phyloP scores from a whole-genome alignment of 2,329 filamentous ascomycete species.

The Phialophora macrospora region DNA sequence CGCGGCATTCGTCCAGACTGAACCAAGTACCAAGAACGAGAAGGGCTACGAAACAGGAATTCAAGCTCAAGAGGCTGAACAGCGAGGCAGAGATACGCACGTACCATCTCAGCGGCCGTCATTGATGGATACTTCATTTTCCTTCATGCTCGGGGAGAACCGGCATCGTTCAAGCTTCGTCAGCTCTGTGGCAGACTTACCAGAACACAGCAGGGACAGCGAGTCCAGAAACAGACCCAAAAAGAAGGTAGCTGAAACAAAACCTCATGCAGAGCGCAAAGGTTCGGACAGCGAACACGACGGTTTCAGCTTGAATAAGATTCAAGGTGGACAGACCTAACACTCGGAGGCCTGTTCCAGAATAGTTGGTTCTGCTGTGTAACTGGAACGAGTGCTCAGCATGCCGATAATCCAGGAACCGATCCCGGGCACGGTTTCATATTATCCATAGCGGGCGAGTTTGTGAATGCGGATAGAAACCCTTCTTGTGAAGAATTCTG shows the following conservation, averaged over 20 bases:
- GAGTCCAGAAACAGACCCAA: conserved; percentile 43
- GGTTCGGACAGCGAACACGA: conserved; percentile 43
- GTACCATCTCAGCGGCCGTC: conserved; percentile 45
- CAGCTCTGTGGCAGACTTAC: conserved; percentile 50
- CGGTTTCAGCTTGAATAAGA: conserved; percentile 49
- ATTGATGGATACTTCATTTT: conserved; percentile 54
- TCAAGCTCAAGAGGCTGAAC: neutral
- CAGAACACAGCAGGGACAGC: conserved; percentile 50
- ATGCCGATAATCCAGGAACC: neutral
- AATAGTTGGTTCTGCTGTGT: conserved; percentile 1
- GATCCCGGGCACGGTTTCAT: neutral
- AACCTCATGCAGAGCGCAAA: conserved; percentile 41
- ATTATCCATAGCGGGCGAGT: neutral
- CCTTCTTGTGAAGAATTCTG: neutral
- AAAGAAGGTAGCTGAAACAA: conserved; percentile 37
- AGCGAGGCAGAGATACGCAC: conserved; percentile 1
- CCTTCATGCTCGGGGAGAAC: conserved; percentile 57
- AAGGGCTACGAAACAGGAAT: neutral
- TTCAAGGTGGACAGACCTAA: conserved; percentile 40
- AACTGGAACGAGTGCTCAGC: neutral
- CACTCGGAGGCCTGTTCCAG: neutral
- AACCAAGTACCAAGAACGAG: conserved; percentile 3
- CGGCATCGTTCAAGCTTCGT: conserved; percentile 53
- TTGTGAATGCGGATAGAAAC: neutral
- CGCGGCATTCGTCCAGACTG: neutral